Evolutionary conservation across 2,329 filamentous ascomycete species (phyloP), one percentile per base, ranked within the genome.

Genomic region (Aureobasidium sp.): DNA sequence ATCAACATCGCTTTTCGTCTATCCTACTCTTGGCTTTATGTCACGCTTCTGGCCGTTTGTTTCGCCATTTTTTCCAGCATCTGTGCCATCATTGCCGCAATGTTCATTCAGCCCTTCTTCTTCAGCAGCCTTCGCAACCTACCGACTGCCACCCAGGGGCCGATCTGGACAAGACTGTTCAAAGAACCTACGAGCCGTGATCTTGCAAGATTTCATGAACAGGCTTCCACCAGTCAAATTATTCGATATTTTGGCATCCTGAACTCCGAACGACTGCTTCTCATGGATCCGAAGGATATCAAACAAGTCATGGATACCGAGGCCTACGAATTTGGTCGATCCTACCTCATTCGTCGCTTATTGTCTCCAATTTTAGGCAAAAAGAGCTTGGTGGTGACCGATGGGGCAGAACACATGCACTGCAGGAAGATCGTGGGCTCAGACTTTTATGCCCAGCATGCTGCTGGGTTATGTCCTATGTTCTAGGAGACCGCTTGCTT

Each of bases 241-340:
- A 27, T 60, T 15, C 57, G 57, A 41, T 60, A 60, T 10, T 51
- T 42, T 36, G 57, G 57, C 8, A 46, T 60, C n/a, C 46, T 60
- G 34, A 60, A 60, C 26, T 51, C 57, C 5, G 57, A 60, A 32
- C 23, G 57, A 10, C 12, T 60, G 34, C 46, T 60, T 34, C 57
- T 60, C 29, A 60, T n/a, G 23, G 26, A 60, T 17, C 57, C 57
- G 4, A 60, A 51, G 8, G 57, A 60, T 6, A 51, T 60, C 46
- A 41, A 42, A 42, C 57, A 60, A 44, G 46, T 60, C 26, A 29
- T 60, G 34, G 57, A 60, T n/a, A 23, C 44, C 4, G 23, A 60
- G 20, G 57, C 57, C n/a, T 60, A 60, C 36, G 44, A 51, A 4
- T 60, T 60, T n/a, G 57, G 57, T 32, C 44, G 57, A 23, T 60